Evolutionary conservation across 495 filamentous ascomycete genomes (phyloP).

Genomic region (Aspergillus mulundensis): DNA sequence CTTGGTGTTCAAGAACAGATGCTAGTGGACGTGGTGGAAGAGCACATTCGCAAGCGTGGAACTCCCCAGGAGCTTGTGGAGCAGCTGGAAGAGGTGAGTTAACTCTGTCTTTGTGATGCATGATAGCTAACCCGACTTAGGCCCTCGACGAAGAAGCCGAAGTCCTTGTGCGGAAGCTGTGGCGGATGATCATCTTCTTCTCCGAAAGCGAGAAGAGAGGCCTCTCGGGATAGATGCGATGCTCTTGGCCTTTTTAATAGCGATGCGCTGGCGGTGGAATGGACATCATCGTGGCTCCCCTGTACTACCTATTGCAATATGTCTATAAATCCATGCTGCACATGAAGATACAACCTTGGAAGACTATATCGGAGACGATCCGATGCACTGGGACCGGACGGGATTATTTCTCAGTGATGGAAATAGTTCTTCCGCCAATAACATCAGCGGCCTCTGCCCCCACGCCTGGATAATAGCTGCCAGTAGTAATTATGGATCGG

Average conservation of each 20-base stretch:
- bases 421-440: conserved; percentile 32
- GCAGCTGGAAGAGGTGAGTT: conserved; percentile 74
- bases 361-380: conserved; percentile 24
- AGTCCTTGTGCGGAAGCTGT: conserved; percentile 90
- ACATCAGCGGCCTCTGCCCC: conserved; percentile 1
- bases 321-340: neutral
- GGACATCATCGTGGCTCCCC: neutral
- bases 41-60: conserved; percentile 74
- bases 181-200: conserved; percentile 98
- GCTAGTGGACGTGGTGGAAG: conserved; percentile 87
- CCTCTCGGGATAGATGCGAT: conserved; percentile 55
- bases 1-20: conserved; percentile 95
- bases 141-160: conserved; percentile 94
- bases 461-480: conserved; percentile 8
- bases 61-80: conserved; percentile 77
- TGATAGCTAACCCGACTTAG: conserved; percentile 32
- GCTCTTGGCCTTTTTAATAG: neutral
- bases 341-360: neutral
- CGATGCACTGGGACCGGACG: conserved; percentile 13
- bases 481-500: conserved; percentile 10
- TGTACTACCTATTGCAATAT: neutral
- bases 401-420: conserved; percentile 28
- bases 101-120: neutral
- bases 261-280: neutral
- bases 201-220: conserved; percentile 93